These are phyloP conservation scores for Plectosphaerella plurivora DNA, from an alignment of 2,329 filamentous ascomycete genomes.

Conservation along the genomic window DNA sequence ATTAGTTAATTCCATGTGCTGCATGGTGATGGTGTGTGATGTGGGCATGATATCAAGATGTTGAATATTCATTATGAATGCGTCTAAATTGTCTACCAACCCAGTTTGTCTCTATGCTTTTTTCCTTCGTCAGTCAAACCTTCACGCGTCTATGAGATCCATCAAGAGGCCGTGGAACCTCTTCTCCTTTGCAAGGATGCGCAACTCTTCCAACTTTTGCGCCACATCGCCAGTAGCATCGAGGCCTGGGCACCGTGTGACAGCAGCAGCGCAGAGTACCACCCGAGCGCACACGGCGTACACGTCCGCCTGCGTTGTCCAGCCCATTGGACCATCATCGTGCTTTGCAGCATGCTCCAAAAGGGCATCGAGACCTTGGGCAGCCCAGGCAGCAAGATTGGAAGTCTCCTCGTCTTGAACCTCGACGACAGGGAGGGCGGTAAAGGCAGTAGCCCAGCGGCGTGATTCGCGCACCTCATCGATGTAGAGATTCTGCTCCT, in stretches of 20 bases:
- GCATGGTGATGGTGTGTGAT: too few relatives aligned
- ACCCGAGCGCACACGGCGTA: constrained; percentile 56
- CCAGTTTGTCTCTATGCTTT: background rate
- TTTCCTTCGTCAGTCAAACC: background rate
- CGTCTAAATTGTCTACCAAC: too few relatives aligned
- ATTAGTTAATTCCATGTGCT: constrained; percentile 31
- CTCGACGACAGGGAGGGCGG: constrained; percentile 13
- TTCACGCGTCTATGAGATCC: constrained; percentile 6
- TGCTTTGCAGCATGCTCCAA: constrained; percentile 23
- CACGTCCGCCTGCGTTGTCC: constrained; percentile 63
- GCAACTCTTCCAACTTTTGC: constrained; percentile 5
- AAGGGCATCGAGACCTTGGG: constrained; percentile 42
- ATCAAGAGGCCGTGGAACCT: constrained; percentile 12
- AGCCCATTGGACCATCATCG: constrained; percentile 65
- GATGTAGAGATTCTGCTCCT: constrained; percentile 92
- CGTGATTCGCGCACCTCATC: constrained; percentile 73
- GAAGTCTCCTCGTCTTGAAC: constrained; percentile 9
- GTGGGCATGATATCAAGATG: too few relatives aligned
- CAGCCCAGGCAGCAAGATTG: constrained; percentile 41
- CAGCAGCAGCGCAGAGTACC: constrained; percentile 31
- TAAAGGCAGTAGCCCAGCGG: constrained; percentile 59
- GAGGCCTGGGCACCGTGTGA: constrained; percentile 15
- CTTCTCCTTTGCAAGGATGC: constrained; percentile 3
- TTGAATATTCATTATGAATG: too few relatives aligned
- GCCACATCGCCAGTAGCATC: background rate